Evolutionary conservation across 352 stramenopile species (phyloP).

Genomic region (Phytophthora pini): DNA sequence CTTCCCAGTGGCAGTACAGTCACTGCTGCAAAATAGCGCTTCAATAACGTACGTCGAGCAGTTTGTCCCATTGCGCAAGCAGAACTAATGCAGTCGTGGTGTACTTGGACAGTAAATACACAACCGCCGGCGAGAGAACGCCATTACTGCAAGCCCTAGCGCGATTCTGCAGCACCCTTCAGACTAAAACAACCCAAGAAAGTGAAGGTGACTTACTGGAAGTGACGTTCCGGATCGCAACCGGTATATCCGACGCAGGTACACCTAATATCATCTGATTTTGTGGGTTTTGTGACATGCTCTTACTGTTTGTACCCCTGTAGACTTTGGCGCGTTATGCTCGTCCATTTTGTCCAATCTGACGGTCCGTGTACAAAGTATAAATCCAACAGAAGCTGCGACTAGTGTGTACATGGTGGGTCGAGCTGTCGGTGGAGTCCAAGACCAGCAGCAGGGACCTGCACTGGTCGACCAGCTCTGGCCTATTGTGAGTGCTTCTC

Average conservation of each 20-base stretch:
- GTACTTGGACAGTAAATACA: conserved; percentile 62
- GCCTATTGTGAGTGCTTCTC: conserved; percentile 46
- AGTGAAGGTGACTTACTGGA: conserved; percentile 64
- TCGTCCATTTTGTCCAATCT: conserved; percentile 50
- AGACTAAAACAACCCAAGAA: conserved; percentile 21
- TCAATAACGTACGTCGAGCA: conserved; percentile 53
- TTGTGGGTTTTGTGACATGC: background rate
- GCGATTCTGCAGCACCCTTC: conserved; percentile 26
- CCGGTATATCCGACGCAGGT: conserved; percentile 58
- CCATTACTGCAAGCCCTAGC: conserved; percentile 48
- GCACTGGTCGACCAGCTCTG: conserved; percentile 58
- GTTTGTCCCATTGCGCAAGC: background rate
- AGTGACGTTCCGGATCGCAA: conserved; percentile 61
- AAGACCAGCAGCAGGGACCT: conserved; percentile 36
- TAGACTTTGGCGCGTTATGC: conserved; percentile 66
- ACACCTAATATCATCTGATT: conserved; percentile 3
- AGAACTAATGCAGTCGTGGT: conserved; percentile 3
- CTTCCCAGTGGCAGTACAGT: conserved; percentile 51
- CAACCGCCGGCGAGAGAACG: conserved; percentile 53
- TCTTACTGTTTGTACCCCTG: conserved; percentile 9
- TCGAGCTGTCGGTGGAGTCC: conserved; percentile 58
- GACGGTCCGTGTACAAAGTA: conserved; percentile 40
- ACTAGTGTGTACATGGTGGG: conserved; percentile 54
- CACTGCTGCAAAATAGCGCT: conserved; percentile 55
- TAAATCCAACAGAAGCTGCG: conserved; percentile 32